Evolutionary conservation across 1,284 basidiomycete species (phyloP), one percentile per base, ranked within the genome.

Genomic region (Cryptococcus sp.): DNA sequence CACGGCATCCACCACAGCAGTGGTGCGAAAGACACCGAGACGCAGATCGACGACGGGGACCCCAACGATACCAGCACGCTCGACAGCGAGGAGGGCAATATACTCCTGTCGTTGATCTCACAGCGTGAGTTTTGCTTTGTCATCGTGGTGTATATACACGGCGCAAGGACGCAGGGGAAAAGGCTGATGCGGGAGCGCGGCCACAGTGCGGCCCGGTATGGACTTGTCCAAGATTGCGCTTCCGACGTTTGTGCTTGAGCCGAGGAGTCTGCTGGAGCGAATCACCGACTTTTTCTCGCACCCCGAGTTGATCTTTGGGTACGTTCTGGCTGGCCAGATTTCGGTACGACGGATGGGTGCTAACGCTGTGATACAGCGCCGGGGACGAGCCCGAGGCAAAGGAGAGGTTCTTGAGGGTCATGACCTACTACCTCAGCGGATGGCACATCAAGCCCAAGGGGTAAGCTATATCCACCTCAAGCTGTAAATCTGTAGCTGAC

Each of bases 381-480:
- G 74, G 69, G 3, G 52, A 73, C 16, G 65, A 70, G 35, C 81
- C 84, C 44, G 85, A 91, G 68, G 84, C 91, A 37, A 88, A 96
- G 73, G 91, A 96, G 71, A 83, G 96, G 39, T 98, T 98, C 77
- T 82, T 97, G 62, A 84, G 87, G 55, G 90, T 98, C 4, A 82
- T 97, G 50, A 87, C 90, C 56, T 98, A 96, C 77, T 98, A 98
- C 74, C 86, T 98, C 45, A 89, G 91, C n/a, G 95, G 95, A 45
- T 99, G 95, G 95, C 96, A 98, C 78, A 96, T 98, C 80, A 98
- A 98, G 79, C 94, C 95, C 42, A 96, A 93, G 78, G 95, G 95
- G 61, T 73, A 52, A 65, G 71, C 59, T 18, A 9, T 47, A 23
- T 39, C 11, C 15, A 1, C 13, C n/a, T n/a, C n/a, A 16, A 45